Percentiles rank a stretch among this genome's conserved stretches.
Evolutionary conservation across 2,329 filamentous ascomycete genomes (phyloP).

Genomic region (Thermoascus crustaceus): DNA sequence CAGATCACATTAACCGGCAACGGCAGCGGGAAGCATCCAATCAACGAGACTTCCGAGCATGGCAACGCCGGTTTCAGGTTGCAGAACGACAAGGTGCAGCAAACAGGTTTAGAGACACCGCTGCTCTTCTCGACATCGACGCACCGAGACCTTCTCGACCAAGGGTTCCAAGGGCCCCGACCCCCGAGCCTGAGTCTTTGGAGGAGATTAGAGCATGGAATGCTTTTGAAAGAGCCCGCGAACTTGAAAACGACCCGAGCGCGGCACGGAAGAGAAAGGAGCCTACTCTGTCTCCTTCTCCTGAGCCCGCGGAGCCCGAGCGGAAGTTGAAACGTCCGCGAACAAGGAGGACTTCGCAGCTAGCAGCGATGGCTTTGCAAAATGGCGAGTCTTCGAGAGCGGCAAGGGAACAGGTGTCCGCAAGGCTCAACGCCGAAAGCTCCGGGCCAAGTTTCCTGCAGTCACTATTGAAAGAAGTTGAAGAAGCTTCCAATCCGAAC

Average conservation of each 20-base stretch:
- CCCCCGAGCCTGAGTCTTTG: conserved; percentile 59
- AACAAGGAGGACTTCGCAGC: conserved; percentile 58
- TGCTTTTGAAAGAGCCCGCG: conserved; percentile 75
- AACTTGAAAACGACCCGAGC: conserved; percentile 48
- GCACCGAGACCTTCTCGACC: conserved; percentile 34
- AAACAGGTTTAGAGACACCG: conserved; percentile 63
- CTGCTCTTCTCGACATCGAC: conserved; percentile 50
- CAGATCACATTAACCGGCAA: conserved; percentile 49
- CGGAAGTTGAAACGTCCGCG: conserved; percentile 81
- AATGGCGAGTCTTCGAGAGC: conserved; percentile 33
- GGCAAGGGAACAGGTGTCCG: conserved; percentile 22
- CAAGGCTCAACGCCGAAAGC: conserved; percentile 26
- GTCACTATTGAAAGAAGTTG: conserved; percentile 80
- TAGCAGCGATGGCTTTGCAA: conserved; percentile 38
- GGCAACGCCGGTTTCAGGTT: conserved; percentile 76
- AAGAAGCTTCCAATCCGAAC: conserved; percentile 41
- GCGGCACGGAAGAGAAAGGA: conserved; percentile 44
- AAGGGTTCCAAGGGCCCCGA: conserved; percentile 28
- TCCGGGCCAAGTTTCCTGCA: conserved; percentile 70
- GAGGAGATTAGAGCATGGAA: conserved; percentile 86
- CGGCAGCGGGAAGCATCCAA: conserved; percentile 42
- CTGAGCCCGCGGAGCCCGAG: conserved; percentile 59
- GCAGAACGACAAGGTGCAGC: conserved; percentile 70
- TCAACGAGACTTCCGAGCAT: conserved; percentile 56
- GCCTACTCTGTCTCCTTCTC: conserved; percentile 69